Evolutionary conservation across 257 asterid genomes (phyloP).

Genomic region (Paulownia fortunei): DNA sequence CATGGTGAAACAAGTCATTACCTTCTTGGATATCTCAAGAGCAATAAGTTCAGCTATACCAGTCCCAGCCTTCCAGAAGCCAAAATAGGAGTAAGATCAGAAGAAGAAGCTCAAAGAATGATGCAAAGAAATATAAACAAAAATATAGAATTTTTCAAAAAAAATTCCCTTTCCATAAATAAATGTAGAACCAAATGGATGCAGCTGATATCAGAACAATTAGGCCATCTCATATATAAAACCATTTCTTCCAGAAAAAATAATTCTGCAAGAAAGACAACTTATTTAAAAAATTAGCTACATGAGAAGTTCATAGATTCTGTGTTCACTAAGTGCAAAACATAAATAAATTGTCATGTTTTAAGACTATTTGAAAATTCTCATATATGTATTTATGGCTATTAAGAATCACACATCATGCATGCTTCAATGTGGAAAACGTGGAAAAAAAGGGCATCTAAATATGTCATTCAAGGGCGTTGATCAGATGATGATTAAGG

Average conservation of each 20-base stretch:
- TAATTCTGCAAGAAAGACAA: not conserved
- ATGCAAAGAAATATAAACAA: not conserved
- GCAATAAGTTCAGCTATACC: constrained; percentile 98
- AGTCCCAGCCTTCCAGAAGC: constrained; percentile 81
- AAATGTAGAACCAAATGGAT: not conserved
- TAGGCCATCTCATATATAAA: not conserved
- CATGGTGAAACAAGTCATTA: constrained; percentile 32
- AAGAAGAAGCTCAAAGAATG: constrained; percentile 22
- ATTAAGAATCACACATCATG: too few relatives aligned
- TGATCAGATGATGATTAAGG: too few relatives aligned
- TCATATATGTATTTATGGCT: too few relatives aligned
- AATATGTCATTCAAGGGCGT: too few relatives aligned
- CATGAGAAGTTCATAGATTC: not conserved
- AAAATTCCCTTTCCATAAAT: not conserved
- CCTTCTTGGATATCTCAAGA: constrained; percentile 78
- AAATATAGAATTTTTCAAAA: not conserved
- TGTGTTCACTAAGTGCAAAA: too few relatives aligned
- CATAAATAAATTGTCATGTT: too few relatives aligned
- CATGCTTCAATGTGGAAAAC: too few relatives aligned
- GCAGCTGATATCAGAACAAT: not conserved
- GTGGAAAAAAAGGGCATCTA: too few relatives aligned
- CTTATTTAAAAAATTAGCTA: not conserved
- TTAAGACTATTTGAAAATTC: too few relatives aligned
- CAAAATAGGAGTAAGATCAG: constrained; percentile 34
- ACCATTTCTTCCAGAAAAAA: too few relatives aligned